phyloP scores from a whole-genome alignment of 208 protist genomes.

The Strigomonas culicis region DNA sequence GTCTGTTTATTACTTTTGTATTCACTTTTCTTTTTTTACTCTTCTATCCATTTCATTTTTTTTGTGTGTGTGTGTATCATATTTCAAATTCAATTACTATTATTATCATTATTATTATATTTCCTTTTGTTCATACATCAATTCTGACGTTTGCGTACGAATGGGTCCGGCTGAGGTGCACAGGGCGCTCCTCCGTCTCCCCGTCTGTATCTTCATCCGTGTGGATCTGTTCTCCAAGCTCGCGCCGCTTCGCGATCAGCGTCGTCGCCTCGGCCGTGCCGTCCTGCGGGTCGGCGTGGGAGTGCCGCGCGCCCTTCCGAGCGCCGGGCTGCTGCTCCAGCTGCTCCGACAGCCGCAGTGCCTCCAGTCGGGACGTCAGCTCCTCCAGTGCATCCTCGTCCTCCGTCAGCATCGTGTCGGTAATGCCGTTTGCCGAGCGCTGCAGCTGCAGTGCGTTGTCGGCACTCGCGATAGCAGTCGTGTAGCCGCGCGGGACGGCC shows the following conservation, averaged over 20 bases:
- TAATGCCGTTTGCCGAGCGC: neutral
- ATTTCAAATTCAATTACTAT: conserved; percentile 1
- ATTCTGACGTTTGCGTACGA: no score
- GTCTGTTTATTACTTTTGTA: neutral
- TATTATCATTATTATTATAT: conserved; percentile 18
- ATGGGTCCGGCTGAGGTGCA: neutral
- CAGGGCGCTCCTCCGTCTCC: neutral
- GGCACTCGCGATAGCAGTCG: conserved; percentile 6
- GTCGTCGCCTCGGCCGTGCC: neutral
- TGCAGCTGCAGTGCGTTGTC: conserved; percentile 6
- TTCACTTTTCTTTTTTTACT: neutral
- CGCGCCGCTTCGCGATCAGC: conserved; percentile 10
- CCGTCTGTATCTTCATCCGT: conserved; percentile 9
- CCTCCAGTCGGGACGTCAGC: conserved; percentile 18
- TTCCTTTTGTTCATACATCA: neutral
- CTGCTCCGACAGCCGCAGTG: conserved; percentile 16
- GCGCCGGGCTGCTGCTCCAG: conserved; percentile 12
- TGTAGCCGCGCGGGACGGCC: conserved; percentile 4
- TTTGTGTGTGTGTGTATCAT: neutral
- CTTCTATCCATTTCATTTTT: neutral
- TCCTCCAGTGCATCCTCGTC: neutral
- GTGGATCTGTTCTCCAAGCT: conserved; percentile 7
- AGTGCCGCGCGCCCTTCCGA: neutral
- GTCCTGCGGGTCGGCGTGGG: neutral
- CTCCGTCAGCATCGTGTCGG: neutral